Base-by-base conservation (phyloP, 169 alveolate species). In the Eimeria brunetti region DNA sequence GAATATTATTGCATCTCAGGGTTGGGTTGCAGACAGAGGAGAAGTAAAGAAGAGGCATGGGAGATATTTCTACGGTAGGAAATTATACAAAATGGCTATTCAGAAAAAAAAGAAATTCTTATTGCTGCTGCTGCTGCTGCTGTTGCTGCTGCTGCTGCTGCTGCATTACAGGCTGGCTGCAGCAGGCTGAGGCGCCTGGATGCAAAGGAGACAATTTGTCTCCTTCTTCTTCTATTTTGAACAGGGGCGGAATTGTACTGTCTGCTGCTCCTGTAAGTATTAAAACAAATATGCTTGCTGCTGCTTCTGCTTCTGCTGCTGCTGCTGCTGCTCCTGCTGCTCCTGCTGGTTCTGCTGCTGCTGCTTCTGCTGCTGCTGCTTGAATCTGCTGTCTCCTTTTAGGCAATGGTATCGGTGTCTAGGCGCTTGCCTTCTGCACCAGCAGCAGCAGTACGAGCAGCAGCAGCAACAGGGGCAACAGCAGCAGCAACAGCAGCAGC, bases 11-110 rank as follows among this genome's bases (percentile, higher is more conserved):
- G 36, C 41, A 30, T 6, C 62, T 51, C 85, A 88, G 94, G 94
- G 94, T 0, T 88, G 94, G 94, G 73, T 88, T 7, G 36, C 14
- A 38, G 94, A 88, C 75, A 64, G 69, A 14, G 94, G 94, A 4
- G n/a, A n/a, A 18, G 51, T 88, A 36, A 88, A 88, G 71, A 51
- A 41, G 38, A 84, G 85, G 24, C 27, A 58, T 18, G 85, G 85
- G 30, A 38, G 56, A 38, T 75, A 33, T 75, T 75, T 18, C 16
- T 75, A 24, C 22, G 85, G 85, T 75, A 14, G 16, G 85, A 38
- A 58, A 58, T 18, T n/a, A n/a, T n/a, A n/a, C n/a, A n/a, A n/a
- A n/a, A n/a, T n/a, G n/a, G n/a, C n/a, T n/a, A n/a, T n/a, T n/a
- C n/a, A 58, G 67, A 18, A 24, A 24, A 58, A 58, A 58, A 18